Conservation (phyloP, 768 basidiomycete genomes). For the Suillus cothurnatus region DNA sequence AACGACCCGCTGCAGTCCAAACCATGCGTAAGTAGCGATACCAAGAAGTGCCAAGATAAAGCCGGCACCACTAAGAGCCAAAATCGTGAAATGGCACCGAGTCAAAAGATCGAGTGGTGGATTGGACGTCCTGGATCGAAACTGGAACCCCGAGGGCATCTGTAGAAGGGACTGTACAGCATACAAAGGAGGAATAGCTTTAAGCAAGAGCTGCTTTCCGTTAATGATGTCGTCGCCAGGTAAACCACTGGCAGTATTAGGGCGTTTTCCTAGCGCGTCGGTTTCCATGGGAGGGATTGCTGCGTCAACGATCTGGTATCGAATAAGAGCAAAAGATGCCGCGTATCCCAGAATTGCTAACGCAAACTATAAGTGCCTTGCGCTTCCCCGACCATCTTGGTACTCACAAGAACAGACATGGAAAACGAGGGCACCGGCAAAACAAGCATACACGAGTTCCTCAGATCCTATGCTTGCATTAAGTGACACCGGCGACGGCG, state of each 20-base stretch:
- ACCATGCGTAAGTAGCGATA: conserved; percentile 29
- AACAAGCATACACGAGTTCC: conserved; percentile 30
- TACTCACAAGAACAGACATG: conserved; percentile 32
- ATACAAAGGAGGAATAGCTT: background rate
- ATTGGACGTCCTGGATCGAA: background rate
- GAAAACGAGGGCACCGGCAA: conserved; percentile 33
- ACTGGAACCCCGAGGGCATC: background rate
- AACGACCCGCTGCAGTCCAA: conserved; percentile 21
- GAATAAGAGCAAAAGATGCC: conserved; percentile 32
- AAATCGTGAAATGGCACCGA: conserved; percentile 29
- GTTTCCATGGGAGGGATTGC: background rate
- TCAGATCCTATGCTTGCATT: conserved; percentile 13
- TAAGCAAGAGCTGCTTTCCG: background rate
- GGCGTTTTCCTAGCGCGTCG: background rate
- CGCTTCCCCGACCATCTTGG: background rate
- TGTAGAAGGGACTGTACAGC: no score
- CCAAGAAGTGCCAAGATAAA: conserved; percentile 30
- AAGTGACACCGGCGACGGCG: conserved; percentile 22
- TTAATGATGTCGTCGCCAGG: no score
- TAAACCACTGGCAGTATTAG: no score
- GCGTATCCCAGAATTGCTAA: conserved; percentile 29
- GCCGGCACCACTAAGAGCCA: conserved; percentile 25
- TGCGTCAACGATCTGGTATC: conserved; percentile 26
- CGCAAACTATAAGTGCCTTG: background rate
- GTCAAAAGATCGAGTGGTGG: conserved; percentile 24